phyloP scores from a whole-genome alignment of 306 rosid genomes.

The Cucurbita moschata region DNA sequence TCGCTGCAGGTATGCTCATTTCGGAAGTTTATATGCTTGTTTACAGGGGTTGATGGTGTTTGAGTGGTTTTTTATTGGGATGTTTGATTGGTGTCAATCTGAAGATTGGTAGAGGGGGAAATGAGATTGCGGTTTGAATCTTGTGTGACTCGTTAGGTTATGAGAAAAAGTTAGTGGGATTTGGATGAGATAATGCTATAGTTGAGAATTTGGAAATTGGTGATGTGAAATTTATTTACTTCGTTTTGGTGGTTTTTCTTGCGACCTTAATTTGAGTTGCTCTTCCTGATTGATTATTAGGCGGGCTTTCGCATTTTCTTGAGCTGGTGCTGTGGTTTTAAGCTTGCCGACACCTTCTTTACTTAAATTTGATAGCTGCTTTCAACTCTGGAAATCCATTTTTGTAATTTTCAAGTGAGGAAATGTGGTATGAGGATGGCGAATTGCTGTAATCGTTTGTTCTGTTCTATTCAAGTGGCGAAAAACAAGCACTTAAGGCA shows the following conservation, averaged over 20 bases:
- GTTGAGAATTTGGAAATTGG: not conserved
- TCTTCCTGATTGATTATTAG: not conserved
- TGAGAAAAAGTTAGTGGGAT: not conserved
- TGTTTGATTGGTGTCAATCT: not conserved
- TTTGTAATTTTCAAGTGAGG: not conserved
- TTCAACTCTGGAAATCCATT: not conserved
- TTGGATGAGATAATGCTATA: not conserved
- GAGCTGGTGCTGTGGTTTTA: not conserved
- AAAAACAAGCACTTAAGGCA: too few relatives aligned
- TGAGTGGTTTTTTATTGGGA: not conserved
- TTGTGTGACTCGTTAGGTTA: not conserved
- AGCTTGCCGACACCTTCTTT: slow-evolving; percentile 12
- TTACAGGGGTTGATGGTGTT: not conserved
- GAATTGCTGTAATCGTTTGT: not conserved
- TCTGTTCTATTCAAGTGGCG: not conserved
- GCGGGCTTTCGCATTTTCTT: slow-evolving; percentile 12
- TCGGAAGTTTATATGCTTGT: not conserved
- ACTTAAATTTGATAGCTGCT: not conserved
- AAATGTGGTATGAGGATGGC: not conserved
- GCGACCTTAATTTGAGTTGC: not conserved
- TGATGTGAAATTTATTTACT: not conserved
- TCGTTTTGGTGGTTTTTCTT: not conserved
- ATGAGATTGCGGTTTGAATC: not conserved
- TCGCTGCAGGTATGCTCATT: slow-evolving; percentile 19
- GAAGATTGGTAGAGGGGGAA: not conserved